Evolutionary conservation across 805 yeast genomes (phyloP).

Genomic region (Ogataea corticis): DNA sequence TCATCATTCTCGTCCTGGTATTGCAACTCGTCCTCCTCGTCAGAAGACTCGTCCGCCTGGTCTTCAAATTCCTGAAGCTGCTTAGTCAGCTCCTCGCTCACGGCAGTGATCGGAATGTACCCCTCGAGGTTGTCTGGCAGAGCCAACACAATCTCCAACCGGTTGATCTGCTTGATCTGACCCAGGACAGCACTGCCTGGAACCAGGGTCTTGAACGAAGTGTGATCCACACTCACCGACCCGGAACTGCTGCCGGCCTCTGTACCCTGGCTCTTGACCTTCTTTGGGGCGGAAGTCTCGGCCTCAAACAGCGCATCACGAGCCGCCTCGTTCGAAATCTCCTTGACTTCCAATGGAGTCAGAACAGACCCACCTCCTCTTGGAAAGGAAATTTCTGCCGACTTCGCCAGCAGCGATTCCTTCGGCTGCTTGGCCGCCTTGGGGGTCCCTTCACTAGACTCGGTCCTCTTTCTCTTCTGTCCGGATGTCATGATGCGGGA

Average conservation of each 20-base stretch:
- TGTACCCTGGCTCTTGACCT: constrained; percentile 29
- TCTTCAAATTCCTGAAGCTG: constrained; percentile 59
- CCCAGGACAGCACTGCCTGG: constrained; percentile 81
- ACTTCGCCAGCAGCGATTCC: constrained; percentile 25
- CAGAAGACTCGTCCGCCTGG: constrained; percentile 40
- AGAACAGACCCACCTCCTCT: constrained; percentile 92
- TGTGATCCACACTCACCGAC: constrained; percentile 55
- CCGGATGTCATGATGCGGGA: constrained; percentile 4
- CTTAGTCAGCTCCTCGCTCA: constrained; percentile 62
- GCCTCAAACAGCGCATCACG: constrained; percentile 75
- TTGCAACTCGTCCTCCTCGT: constrained; percentile 20
- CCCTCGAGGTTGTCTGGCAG: constrained; percentile 83
- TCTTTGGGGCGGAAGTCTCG: constrained; percentile 24
- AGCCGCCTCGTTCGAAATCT: constrained; percentile 89
- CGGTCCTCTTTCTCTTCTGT: constrained; percentile 52
- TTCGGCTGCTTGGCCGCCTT: constrained; percentile 21
- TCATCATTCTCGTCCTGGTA: constrained; percentile 31
- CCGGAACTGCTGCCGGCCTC: constrained; percentile 31
- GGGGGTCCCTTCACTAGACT: constrained; percentile 28
- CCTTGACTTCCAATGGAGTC: constrained; percentile 87
- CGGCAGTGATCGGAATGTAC: constrained; percentile 68
- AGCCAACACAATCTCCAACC: constrained; percentile 65
- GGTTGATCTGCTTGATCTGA: constrained; percentile 61
- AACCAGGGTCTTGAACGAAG: constrained; percentile 59
- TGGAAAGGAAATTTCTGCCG: constrained; percentile 70